Evolutionary conservation across 352 stramenopile genomes (phyloP), one percentile per base, ranked within the genome.

Genomic region (Globisporangium solare): DNA sequence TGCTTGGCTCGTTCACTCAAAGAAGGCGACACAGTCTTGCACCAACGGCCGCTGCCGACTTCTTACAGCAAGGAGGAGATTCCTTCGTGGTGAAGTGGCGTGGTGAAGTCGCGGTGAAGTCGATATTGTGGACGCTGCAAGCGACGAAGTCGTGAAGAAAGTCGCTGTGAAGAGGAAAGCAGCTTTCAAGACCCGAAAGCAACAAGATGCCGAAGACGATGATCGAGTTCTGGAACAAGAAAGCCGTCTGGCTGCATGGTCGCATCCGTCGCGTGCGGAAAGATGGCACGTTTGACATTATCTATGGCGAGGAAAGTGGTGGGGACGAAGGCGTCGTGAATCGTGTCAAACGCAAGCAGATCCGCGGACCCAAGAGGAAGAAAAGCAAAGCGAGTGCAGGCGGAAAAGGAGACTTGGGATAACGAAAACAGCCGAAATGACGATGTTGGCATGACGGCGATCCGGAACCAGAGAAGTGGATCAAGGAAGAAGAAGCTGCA

Each of bases 271-370:
- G 64, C 53, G 54, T 63, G 13, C 72, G 68, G 3, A 76, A 65
- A 13, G 79, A 83, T 54, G 76, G 68, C n/a, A 70, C 58, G 15
- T 85, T 69, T 37, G 76, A 87, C 17, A 48, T 87, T 41, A 69
- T 57, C 8, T 24, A 74, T n/a, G 73, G 83, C 15, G 76, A 54
- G 22, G 73, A 76, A n/a, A 58, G 66, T 20, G 70, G 73, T 6
- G 68, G 73, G 20, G 62, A 67, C 12, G 69, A 74, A 6, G 24
- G 62, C 13, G 47, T 76, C 8, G 40, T 43, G n/a, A 76, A 65
- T 37, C 63, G 68, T 55, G 56, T 83, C 6, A 59, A 67, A 42
- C 53, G 56, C 3, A 56, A 57, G 41, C 50, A 62, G 40, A 71
- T 73, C 22, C 67, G 70, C 37, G 37, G 47, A 20, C 56, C 32